phyloP scores from a whole-genome alignment of 169 alveolate genomes.

The Plasmodium reichenowi region DNA sequence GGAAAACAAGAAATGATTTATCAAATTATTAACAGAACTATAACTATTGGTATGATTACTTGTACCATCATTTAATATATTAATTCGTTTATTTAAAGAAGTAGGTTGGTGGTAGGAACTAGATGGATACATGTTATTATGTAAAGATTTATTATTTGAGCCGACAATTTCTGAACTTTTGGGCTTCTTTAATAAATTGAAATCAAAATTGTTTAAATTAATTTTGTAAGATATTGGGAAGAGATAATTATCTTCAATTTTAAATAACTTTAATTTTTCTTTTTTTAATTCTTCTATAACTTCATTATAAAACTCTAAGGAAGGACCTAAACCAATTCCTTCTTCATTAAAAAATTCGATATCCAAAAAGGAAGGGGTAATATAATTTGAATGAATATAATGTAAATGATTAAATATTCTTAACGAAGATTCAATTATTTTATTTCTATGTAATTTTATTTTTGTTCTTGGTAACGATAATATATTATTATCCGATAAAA shows the following conservation, averaged over 20 bases:
- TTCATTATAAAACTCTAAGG: slow-evolving; percentile 82
- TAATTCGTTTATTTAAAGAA: slow-evolving; percentile 30
- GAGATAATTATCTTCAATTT: slow-evolving; percentile 51
- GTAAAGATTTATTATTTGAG: background rate
- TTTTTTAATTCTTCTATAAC: slow-evolving; percentile 79
- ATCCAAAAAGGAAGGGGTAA: slow-evolving; percentile 68
- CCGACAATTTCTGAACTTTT: slow-evolving; percentile 31
- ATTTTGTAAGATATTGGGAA: slow-evolving; percentile 73
- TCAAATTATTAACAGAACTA: slow-evolving; percentile 44
- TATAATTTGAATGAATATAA: slow-evolving; percentile 63
- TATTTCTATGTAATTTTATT: slow-evolving; percentile 61
- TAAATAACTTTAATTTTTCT: slow-evolving; percentile 71
- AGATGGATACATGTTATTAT: background rate
- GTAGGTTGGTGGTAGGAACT: slow-evolving; percentile 17
- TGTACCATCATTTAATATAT: slow-evolving; percentile 29
- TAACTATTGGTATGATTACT: slow-evolving; percentile 5
- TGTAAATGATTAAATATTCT: slow-evolving; percentile 76
- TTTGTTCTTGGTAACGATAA: slow-evolving; percentile 72
- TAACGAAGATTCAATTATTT: slow-evolving; percentile 55
- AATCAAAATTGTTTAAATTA: slow-evolving; percentile 73
- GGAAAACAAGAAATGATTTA: slow-evolving; percentile 56
- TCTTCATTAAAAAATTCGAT: slow-evolving; percentile 80
- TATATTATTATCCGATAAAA: slow-evolving; percentile 48
- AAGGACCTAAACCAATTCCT: slow-evolving; percentile 87
- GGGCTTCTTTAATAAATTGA: slow-evolving; percentile 62